phyloP scores from a whole-genome alignment of 495 filamentous ascomycete species.

The Trichocladium uniseriatum region DNA sequence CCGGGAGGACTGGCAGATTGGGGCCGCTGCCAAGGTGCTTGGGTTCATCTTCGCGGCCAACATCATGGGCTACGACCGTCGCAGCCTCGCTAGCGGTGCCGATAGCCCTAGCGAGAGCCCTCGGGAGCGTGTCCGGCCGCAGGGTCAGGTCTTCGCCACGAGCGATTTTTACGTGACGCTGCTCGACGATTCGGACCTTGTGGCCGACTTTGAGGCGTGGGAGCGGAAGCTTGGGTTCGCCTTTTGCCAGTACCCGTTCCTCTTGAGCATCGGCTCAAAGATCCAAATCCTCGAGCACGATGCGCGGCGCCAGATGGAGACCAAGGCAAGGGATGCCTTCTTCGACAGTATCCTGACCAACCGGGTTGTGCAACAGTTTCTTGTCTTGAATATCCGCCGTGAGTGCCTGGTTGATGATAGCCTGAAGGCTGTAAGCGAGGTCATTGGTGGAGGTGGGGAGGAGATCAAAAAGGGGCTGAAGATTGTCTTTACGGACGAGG shows the following conservation, averaged over 20 bases:
- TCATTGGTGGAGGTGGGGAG: conserved; percentile 70
- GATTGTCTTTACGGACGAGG: conserved; percentile 81
- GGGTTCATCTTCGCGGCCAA: conserved; percentile 79
- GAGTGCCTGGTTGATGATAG: conserved; percentile 92
- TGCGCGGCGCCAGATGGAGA: conserved; percentile 83
- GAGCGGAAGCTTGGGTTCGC: conserved; percentile 68
- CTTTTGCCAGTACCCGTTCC: conserved; percentile 92
- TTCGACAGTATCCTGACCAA: conserved; percentile 76
- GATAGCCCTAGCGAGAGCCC: conserved; percentile 2
- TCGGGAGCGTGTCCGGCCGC: conserved; percentile 25
- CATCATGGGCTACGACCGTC: conserved; percentile 40
- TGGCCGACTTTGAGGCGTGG: conserved; percentile 86
- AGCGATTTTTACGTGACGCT: conserved; percentile 83
- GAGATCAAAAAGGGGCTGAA: conserved; percentile 90
- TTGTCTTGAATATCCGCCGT: conserved; percentile 68
- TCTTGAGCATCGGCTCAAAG: conserved; percentile 88
- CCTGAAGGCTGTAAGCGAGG: conserved; percentile 75
- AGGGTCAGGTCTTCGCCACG: conserved; percentile 47
- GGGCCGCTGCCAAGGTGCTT: conserved; percentile 72
- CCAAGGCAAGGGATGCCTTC: conserved; percentile 82
- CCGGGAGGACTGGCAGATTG: conserved; percentile 85
- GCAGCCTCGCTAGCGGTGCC: background rate
- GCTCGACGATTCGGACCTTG: conserved; percentile 75
- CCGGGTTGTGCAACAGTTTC: conserved; percentile 67
- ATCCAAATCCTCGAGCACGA: conserved; percentile 90